A percentile compares a stretch with the other conserved stretches of the same genome.
Evolutionary conservation across 2,329 filamentous ascomycete genomes (phyloP).

Genomic region (Aphanocladium album): DNA sequence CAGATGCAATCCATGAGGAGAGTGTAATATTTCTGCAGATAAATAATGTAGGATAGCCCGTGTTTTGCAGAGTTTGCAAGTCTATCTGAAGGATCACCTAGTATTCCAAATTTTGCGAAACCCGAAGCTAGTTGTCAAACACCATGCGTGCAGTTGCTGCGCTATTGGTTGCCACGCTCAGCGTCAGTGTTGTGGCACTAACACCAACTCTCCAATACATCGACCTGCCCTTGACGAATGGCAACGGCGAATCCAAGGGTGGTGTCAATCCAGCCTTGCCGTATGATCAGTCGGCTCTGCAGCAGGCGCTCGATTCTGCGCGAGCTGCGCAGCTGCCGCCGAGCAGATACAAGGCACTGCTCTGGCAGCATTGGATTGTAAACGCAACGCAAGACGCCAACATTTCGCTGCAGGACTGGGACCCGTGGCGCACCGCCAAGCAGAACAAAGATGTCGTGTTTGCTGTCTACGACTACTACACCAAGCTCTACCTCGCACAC

Average conservation of each 20-base stretch:
- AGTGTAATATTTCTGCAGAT: too few species aligned
- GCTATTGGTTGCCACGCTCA: background rate
- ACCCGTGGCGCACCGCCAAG: constrained; percentile 1
- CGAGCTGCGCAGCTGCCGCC: background rate
- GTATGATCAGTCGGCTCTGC: background rate
- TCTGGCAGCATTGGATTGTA: constrained; percentile 8
- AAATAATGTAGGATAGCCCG: too few species aligned
- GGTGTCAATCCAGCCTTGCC: background rate
- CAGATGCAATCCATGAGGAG: too few species aligned
- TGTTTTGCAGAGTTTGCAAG: too few species aligned
- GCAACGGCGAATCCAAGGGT: background rate
- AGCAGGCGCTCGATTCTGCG: background rate
- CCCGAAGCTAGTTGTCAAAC: background rate
- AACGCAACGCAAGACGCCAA: background rate
- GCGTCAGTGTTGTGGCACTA: background rate
- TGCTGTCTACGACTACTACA: constrained; percentile 2
- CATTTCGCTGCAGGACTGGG: constrained; percentile 4
- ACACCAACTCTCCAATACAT: background rate
- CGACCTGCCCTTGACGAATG: constrained; percentile 1
- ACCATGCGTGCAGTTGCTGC: background rate
- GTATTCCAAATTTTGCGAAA: too few species aligned
- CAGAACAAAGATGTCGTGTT: background rate
- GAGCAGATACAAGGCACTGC: background rate
- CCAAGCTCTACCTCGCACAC: constrained; percentile 2
- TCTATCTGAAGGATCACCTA: too few species aligned